A percentile compares a stretch with the other conserved stretches of the same genome.
Conservation (phyloP, 345 rosid genomes). For the Cardiospermum halicacabum region DNA sequence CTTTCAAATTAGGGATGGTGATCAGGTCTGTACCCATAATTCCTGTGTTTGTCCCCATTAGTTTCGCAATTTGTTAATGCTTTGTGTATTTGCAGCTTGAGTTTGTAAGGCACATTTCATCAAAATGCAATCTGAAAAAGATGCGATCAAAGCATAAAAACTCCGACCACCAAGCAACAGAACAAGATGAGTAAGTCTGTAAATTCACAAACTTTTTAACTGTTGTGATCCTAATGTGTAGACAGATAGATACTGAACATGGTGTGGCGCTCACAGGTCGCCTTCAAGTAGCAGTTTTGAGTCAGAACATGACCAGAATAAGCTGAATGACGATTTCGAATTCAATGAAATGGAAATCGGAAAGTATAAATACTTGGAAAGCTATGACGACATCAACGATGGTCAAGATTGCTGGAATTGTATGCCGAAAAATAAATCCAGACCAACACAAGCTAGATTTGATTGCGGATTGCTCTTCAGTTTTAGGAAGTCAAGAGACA, state of each 20-base stretch:
- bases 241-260: neutral
- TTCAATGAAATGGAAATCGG: slow-evolving; percentile 28
- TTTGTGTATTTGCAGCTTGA: slow-evolving; percentile 50
- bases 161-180: slow-evolving; percentile 19
- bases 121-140: slow-evolving; percentile 28
- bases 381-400: slow-evolving; percentile 7
- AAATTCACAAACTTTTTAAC: neutral
- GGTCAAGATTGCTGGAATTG: slow-evolving; percentile 14
- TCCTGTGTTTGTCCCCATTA: neutral
- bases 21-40: slow-evolving; percentile 48
- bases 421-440: slow-evolving; percentile 16
- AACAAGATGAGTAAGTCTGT: slow-evolving; percentile 39
- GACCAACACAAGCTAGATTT: slow-evolving; percentile 21
- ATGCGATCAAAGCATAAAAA: slow-evolving; percentile 29
- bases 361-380: neutral
- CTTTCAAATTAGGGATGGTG: slow-evolving; percentile 77
- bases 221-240: neutral
- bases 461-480: slow-evolving; percentile 23
- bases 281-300: slow-evolving; percentile 15
- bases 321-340: slow-evolving; percentile 14
- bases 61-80: neutral
- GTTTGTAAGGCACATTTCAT: slow-evolving; percentile 61
- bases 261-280: slow-evolving; percentile 21
- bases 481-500: slow-evolving; percentile 34
- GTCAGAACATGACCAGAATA: slow-evolving; percentile 11